Evolutionary conservation across 441 rosid genomes (phyloP).

Genomic region (Flueggea neowawraea): DNA sequence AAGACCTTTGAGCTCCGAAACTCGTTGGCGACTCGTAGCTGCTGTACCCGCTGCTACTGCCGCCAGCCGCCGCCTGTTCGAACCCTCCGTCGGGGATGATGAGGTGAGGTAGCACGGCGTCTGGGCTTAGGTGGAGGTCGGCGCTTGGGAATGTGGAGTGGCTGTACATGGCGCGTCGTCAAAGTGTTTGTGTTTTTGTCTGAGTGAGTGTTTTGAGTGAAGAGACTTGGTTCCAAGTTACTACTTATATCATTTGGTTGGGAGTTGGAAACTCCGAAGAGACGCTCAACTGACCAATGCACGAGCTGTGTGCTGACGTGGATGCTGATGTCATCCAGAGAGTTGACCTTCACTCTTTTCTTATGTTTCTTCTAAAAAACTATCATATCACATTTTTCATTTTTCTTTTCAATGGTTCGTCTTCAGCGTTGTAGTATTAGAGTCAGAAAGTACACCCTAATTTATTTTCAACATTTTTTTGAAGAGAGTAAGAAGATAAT

Average conservation of each 20-base stretch:
- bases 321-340: conserved; percentile 26
- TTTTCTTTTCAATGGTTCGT: too few species aligned
- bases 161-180: conserved; percentile 32
- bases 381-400: too few species aligned
- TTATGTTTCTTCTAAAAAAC: too few species aligned
- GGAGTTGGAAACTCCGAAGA: neutral
- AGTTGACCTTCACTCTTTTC: conserved; percentile 32
- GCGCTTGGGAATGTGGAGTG: conserved; percentile 24
- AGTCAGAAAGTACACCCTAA: too few species aligned
- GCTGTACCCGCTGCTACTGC: too few species aligned
- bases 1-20: too few species aligned
- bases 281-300: too few species aligned
- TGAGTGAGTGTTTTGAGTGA: neutral
- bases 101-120: conserved; percentile 17
- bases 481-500: too few species aligned
- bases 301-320: conserved; percentile 57
- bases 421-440: too few species aligned
- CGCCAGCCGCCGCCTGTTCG: conserved; percentile 18
- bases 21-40: too few species aligned
- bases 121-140: conserved; percentile 19
- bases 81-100: conserved; percentile 13
- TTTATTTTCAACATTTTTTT: too few species aligned
- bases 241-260: neutral
- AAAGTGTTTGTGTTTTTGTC: neutral
- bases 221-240: neutral